Conservation (phyloP, 2,329 filamentous ascomycete genomes). For the Helicocarpus griseus region DNA sequence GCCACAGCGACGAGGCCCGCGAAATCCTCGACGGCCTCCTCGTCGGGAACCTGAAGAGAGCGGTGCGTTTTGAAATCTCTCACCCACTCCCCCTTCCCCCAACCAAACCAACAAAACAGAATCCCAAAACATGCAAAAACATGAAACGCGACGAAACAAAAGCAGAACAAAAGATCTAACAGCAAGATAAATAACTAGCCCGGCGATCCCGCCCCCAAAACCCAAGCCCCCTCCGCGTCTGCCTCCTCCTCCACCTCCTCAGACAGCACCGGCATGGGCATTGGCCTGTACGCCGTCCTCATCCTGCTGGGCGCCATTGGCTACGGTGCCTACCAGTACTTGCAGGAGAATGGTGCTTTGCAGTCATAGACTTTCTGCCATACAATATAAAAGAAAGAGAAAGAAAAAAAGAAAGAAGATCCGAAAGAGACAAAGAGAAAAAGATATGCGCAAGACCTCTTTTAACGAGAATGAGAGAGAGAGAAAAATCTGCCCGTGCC, state of each 20-base stretch:
- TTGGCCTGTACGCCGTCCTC: constrained; percentile 73
- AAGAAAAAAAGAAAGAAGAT: neutral
- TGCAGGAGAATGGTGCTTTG: constrained; percentile 41
- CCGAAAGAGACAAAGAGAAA: neutral
- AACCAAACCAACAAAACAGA: neutral
- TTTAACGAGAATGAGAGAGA: neutral
- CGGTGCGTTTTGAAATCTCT: constrained; percentile 46
- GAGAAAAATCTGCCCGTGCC: no score
- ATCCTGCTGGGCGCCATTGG: constrained; percentile 66
- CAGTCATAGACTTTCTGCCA: neutral
- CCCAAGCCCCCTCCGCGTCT: constrained; percentile 37
- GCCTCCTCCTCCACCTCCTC: constrained; percentile 17
- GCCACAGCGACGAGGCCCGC: constrained; percentile 95
- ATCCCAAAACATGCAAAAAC: neutral
- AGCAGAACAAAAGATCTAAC: neutral
- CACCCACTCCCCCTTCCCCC: neutral
- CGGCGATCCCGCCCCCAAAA: constrained; percentile 68
- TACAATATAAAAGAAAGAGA: neutral
- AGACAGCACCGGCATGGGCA: constrained; percentile 46
- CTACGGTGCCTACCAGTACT: constrained; percentile 77
- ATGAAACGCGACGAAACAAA: neutral
- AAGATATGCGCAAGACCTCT: no score
- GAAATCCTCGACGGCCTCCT: constrained; percentile 76
- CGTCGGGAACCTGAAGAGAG: constrained; percentile 69
- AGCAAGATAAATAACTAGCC: constrained; percentile 40